These are phyloP conservation scores for Phytophthora idaei DNA, from an alignment of 352 stramenopile genomes.

Conservation along the genomic window DNA sequence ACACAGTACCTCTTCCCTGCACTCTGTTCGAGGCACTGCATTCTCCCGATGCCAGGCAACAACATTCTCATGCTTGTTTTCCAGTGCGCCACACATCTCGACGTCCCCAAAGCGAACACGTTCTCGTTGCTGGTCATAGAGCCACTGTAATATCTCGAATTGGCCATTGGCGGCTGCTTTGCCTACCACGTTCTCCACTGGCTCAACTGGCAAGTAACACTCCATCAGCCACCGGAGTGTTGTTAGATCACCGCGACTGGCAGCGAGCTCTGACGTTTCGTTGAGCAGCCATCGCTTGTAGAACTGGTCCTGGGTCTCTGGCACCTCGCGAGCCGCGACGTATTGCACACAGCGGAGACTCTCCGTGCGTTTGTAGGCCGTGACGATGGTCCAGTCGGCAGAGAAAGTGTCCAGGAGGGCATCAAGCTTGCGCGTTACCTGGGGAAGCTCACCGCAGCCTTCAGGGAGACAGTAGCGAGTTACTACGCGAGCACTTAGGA, in stretches of 20 bases:
- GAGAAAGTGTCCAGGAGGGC: slow-evolving; percentile 19
- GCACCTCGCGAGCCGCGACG: slow-evolving; percentile 10
- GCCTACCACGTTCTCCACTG: slow-evolving; percentile 19
- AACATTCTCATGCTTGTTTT: slow-evolving; percentile 45
- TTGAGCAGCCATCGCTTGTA: slow-evolving; percentile 37
- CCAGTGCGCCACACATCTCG: slow-evolving; percentile 26
- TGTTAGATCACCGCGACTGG: slow-evolving; percentile 5
- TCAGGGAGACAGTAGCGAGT: slow-evolving; percentile 13
- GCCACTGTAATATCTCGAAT: slow-evolving; percentile 22
- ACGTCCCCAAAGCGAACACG: slow-evolving; percentile 12
- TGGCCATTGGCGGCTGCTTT: slow-evolving; percentile 21
- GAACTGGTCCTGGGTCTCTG: slow-evolving; percentile 24
- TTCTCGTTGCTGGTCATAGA: slow-evolving; percentile 15
- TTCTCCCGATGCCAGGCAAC: slow-evolving; percentile 49
- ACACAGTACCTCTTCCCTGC: slow-evolving; percentile 6
- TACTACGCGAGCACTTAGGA: slow-evolving; percentile 11
- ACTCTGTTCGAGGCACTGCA: slow-evolving; percentile 12
- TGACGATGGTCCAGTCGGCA: slow-evolving; percentile 12
- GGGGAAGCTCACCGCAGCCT: slow-evolving; percentile 16
- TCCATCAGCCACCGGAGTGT: slow-evolving; percentile 25
- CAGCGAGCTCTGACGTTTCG: slow-evolving; percentile 10
- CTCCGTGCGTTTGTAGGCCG: slow-evolving; percentile 13
- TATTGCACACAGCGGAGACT: slow-evolving; percentile 22
- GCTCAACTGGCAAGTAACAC: slow-evolving; percentile 10
- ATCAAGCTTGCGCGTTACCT: slow-evolving; percentile 10